Conservation (phyloP, 208 protist species). For the Trypanosoma theileri region DNA sequence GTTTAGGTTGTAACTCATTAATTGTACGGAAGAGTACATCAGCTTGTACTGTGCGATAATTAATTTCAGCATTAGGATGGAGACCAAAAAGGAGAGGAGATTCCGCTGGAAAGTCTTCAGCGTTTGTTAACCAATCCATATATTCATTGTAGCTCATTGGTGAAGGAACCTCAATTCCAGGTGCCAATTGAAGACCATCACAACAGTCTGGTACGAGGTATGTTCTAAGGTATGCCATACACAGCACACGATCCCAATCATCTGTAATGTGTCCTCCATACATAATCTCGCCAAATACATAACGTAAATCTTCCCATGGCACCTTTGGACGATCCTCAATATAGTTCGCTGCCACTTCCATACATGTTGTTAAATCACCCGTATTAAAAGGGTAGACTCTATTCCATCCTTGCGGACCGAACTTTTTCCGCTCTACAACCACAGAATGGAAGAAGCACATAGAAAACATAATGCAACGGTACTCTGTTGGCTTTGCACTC, state of each 20-base stretch:
- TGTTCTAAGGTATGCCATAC: slow-evolving; percentile 94
- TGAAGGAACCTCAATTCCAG: slow-evolving; percentile 86
- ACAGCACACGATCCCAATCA: slow-evolving; percentile 97
- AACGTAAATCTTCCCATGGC: slow-evolving; percentile 98
- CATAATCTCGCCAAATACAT: slow-evolving; percentile 99
- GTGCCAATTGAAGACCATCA: slow-evolving; percentile 92
- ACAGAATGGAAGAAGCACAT: slow-evolving; percentile 99
- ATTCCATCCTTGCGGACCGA: slow-evolving; percentile 98
- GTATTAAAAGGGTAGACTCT: slow-evolving; percentile 97
- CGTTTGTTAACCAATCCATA: slow-evolving; percentile 92
- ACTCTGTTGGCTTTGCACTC: slow-evolving; percentile 96
- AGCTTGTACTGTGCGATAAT: slow-evolving; percentile 95
- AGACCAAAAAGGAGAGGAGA: slow-evolving; percentile 97
- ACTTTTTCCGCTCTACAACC: slow-evolving; percentile 98
- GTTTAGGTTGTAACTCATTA: slow-evolving; percentile 96
- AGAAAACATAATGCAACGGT: slow-evolving; percentile 97
- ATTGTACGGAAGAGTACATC: slow-evolving; percentile 97
- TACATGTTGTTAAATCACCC: slow-evolving; percentile 97
- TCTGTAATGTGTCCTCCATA: slow-evolving; percentile 99
- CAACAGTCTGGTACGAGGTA: slow-evolving; percentile 90
- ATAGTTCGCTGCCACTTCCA: slow-evolving; percentile 97
- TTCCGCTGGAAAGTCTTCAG: slow-evolving; percentile 93
- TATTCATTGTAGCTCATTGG: slow-evolving; percentile 94
- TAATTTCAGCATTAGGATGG: slow-evolving; percentile 99
- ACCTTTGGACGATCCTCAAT: slow-evolving; percentile 96